Evolutionary conservation across 2,329 filamentous ascomycete genomes (phyloP).

Genomic region (Pseudopithomyces chartarum): DNA sequence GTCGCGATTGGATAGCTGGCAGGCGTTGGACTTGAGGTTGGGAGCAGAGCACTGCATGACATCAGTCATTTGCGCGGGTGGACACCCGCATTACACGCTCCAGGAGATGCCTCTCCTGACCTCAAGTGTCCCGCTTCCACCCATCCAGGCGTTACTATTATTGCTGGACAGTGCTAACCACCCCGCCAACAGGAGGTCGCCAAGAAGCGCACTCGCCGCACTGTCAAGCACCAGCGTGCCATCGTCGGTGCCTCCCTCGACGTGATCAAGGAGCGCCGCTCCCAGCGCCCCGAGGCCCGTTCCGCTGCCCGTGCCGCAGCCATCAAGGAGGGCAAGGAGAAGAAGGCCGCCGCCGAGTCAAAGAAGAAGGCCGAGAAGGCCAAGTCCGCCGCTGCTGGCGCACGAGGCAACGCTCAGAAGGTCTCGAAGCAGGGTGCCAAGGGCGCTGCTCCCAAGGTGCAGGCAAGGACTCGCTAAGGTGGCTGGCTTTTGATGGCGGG

Average conservation of each 20-base stretch:
- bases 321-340: slow-evolving; percentile 98
- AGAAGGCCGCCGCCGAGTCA: slow-evolving; percentile 85
- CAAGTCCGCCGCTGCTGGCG: slow-evolving; percentile 76
- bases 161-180: slow-evolving; percentile 24
- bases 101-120: not conserved
- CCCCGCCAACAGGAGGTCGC: slow-evolving; percentile 79
- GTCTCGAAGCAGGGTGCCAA: slow-evolving; percentile 97
- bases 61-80: not conserved
- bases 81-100: too few relatives aligned
- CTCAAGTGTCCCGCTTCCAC: not conserved
- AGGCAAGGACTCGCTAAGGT: slow-evolving; percentile 82
- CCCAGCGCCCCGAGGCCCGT: slow-evolving; percentile 93
- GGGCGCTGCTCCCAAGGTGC: slow-evolving; percentile 84
- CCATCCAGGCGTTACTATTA: not conserved
- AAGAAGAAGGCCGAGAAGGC: slow-evolving; percentile 99
- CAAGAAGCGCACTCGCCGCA: slow-evolving; percentile 99
- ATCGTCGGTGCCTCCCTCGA: slow-evolving; percentile 99
- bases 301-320: slow-evolving; percentile 85
- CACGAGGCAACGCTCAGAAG: slow-evolving; percentile 78
- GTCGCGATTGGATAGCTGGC: slow-evolving; percentile 5
- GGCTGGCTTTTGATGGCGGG: slow-evolving; percentile 19
- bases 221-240: slow-evolving; percentile 97
- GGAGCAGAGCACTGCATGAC: not conserved
- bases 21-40: not conserved
- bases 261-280: slow-evolving; percentile 99